Conservation (phyloP, 73 alveolate species). For the Diophrys sp. region DNA sequence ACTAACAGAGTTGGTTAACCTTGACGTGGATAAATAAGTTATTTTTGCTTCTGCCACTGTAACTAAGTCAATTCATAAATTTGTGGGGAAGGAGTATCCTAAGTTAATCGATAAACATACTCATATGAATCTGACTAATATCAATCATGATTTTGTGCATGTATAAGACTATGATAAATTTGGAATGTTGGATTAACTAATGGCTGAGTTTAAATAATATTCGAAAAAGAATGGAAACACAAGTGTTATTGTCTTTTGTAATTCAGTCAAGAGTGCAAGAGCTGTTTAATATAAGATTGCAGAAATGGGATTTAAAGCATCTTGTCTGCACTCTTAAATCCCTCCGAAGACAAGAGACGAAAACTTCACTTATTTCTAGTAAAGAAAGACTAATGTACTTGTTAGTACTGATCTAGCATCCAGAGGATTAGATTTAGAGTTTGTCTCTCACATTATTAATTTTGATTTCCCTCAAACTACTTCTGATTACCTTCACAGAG, state of each 20-base stretch:
- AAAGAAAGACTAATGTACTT: conserved; percentile 69
- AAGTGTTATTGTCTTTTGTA: conserved; percentile 75
- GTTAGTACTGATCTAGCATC: conserved; percentile 95
- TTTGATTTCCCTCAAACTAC: conserved; percentile 82
- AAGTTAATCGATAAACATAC: conserved; percentile 61
- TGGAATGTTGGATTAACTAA: conserved; percentile 46
- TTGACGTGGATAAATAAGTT: conserved; percentile 29
- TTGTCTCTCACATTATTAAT: conserved; percentile 69
- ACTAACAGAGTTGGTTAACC: conserved; percentile 8
- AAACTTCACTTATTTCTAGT: conserved; percentile 71
- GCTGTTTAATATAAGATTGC: conserved; percentile 69
- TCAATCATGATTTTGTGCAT: conserved; percentile 75
- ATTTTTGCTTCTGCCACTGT: conserved; percentile 64
- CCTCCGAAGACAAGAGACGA: conserved; percentile 75
- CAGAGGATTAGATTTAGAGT: conserved; percentile 89
- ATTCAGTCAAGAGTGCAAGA: conserved; percentile 80
- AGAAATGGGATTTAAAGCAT: conserved; percentile 61
- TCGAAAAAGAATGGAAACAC: conserved; percentile 50
- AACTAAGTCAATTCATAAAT: conserved; percentile 44
- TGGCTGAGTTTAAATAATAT: conserved; percentile 45
- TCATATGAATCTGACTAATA: conserved; percentile 68
- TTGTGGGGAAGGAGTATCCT: conserved; percentile 25
- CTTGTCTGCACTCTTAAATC: conserved; percentile 88
- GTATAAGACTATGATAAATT: conserved; percentile 62
- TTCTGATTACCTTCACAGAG: conserved; percentile 78